These are phyloP conservation scores for Paecilomyces sp. DNA, from an alignment of 2,329 filamentous ascomycete genomes.

Conservation along the genomic window DNA sequence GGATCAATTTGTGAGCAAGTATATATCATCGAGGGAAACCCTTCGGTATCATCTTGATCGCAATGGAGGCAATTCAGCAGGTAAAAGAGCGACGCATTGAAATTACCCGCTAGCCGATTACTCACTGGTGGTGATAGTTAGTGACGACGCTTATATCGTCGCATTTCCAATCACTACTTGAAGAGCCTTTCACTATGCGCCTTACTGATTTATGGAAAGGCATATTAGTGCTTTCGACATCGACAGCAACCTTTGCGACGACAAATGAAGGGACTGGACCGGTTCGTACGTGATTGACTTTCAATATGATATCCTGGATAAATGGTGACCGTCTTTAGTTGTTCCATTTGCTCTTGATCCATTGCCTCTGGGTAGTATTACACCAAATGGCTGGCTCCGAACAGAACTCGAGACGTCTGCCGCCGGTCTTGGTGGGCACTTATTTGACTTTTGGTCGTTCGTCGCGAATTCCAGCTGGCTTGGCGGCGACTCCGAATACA, in stretches of 20 bases:
- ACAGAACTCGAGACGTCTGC: slow-evolving; percentile 45
- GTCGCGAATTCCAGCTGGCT: slow-evolving; percentile 47
- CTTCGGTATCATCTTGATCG: background rate
- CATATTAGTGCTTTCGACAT: background rate
- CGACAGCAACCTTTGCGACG: background rate
- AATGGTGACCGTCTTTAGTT: slow-evolving; percentile 1
- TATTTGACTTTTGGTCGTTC: slow-evolving; percentile 50
- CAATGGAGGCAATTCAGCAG: background rate
- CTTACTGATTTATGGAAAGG: background rate
- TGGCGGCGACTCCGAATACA: slow-evolving; percentile 47
- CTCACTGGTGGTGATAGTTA: background rate
- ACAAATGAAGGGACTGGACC: background rate
- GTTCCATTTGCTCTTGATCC: slow-evolving; percentile 6
- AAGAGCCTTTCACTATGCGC: background rate
- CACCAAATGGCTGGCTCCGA: slow-evolving; percentile 45
- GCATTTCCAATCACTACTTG: background rate
- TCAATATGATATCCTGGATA: background rate
- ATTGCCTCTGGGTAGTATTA: slow-evolving; percentile 44
- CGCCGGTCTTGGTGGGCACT: slow-evolving; percentile 47
- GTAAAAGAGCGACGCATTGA: background rate
- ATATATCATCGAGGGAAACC: background rate
- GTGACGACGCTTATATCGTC: background rate
- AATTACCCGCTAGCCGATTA: background rate
- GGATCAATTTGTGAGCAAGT: background rate
- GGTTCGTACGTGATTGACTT: background rate